Conservation (phyloP, 495 filamentous ascomycete genomes). For the Elasticomyces elasticus region DNA sequence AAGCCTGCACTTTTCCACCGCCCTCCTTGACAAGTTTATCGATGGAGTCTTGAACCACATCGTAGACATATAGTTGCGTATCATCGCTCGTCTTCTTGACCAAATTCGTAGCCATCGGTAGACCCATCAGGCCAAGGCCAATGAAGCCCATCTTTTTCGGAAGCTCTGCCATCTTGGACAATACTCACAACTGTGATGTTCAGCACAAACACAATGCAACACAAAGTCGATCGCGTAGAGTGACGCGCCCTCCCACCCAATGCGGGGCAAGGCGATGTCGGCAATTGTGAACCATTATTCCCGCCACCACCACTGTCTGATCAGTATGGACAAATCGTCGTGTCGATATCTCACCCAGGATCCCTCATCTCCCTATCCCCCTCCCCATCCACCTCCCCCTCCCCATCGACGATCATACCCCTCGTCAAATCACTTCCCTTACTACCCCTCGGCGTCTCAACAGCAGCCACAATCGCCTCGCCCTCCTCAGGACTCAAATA, state of each 20-base stretch:
- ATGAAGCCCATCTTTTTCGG: constrained; percentile 36
- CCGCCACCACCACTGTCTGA: neutral
- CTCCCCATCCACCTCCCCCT: neutral
- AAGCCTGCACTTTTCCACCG: constrained; percentile 23
- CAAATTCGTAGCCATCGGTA: constrained; percentile 37
- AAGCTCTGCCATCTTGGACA: constrained; percentile 9
- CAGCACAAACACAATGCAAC: no score
- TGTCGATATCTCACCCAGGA: neutral
- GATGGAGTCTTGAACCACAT: constrained; percentile 30
- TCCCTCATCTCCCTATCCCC: constrained; percentile 7
- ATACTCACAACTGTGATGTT: no score
- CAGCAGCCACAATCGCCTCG: constrained; percentile 52
- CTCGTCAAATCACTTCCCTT: no score
- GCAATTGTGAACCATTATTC: neutral
- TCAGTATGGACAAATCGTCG: no score
- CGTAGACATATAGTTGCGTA: constrained; percentile 33
- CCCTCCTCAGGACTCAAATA: constrained; percentile 62
- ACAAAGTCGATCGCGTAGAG: neutral
- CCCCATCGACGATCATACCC: no score
- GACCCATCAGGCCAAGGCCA: constrained; percentile 42
- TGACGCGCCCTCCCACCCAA: neutral
- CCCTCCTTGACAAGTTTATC: constrained; percentile 29
- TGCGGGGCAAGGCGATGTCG: constrained; percentile 5
- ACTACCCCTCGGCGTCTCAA: constrained; percentile 29
- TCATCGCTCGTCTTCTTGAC: constrained; percentile 30